phyloP scores from a whole-genome alignment of 2,329 filamentous ascomycete genomes.

The Botrytis squamosa region DNA sequence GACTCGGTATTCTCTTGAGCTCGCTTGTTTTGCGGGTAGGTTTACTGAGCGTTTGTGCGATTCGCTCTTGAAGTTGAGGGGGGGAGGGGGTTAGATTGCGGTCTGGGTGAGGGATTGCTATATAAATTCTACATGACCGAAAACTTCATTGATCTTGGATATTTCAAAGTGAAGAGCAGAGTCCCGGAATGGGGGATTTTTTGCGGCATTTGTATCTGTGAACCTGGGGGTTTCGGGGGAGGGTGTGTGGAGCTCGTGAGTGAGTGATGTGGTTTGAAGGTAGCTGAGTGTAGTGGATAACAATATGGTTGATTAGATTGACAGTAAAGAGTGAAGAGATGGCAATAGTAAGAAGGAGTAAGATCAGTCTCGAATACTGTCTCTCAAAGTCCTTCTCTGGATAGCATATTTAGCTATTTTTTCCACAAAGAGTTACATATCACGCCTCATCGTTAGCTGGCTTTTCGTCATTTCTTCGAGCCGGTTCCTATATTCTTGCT shows the following conservation, averaged over 20 bases:
- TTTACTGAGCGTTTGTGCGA: background rate
- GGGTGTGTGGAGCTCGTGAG: background rate
- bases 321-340: background rate
- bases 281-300: background rate
- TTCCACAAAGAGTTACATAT: rapidly evolving
- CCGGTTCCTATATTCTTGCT: background rate
- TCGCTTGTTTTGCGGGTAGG: background rate
- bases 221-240: background rate
- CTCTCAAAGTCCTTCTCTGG: background rate
- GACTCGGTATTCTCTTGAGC: background rate
- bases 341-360: background rate
- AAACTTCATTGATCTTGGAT: too few relatives aligned
- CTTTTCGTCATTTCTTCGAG: background rate
- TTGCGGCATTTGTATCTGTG: background rate
- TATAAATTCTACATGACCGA: too few relatives aligned
- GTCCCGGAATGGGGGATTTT: too few relatives aligned
- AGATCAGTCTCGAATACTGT: background rate
- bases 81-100: too few relatives aligned
- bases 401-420: too few relatives aligned
- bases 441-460: rapidly evolving
- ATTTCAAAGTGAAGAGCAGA: too few relatives aligned
- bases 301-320: background rate
- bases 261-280: background rate
- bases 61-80: background rate
- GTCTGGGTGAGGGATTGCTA: too few relatives aligned